Evolutionary conservation across 202 grass and related monocot species (phyloP).

Genomic region (Dendrocalamus latiflorus): DNA sequence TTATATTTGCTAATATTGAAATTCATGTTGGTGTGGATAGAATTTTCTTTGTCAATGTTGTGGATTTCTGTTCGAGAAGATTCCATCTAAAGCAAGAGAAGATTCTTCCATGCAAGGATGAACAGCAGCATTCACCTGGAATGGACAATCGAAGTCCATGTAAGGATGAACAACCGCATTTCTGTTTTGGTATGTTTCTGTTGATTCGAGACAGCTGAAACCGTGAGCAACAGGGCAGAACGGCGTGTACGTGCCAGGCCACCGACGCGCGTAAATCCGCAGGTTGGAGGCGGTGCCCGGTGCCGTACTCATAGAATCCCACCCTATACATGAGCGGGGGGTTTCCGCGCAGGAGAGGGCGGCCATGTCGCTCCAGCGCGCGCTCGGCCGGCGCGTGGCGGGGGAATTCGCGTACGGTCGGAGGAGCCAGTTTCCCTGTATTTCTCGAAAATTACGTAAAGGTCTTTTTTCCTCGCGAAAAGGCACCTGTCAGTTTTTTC

Average conservation of each 20-base stretch:
- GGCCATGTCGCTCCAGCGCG: too few species aligned
- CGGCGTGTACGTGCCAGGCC: not conserved
- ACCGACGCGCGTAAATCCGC: not conserved
- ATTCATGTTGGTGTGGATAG: conserved; percentile 22
- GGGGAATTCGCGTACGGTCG: too few species aligned
- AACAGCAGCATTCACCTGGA: too few species aligned
- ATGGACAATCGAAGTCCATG: not conserved
- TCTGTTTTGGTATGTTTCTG: too few species aligned
- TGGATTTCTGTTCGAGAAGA: not conserved
- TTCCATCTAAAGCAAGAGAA: too few species aligned
- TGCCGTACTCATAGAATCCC: not conserved
- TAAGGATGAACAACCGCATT: too few species aligned
- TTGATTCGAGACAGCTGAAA: not conserved
- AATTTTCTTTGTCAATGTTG: not conserved
- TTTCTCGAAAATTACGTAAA: too few species aligned
- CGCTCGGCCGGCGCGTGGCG: not conserved
- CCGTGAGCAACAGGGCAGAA: not conserved
- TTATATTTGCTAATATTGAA: conserved; percentile 26
- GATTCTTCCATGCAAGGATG: too few species aligned
- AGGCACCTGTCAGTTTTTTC: too few species aligned
- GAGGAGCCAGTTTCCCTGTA: too few species aligned
- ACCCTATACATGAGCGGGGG: too few species aligned
- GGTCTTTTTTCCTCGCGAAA: too few species aligned
- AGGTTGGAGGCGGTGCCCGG: not conserved
- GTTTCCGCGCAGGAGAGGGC: not conserved